Conservation (phyloP, 2,329 filamentous ascomycete species). For the Neocatenulostroma microsporum region DNA sequence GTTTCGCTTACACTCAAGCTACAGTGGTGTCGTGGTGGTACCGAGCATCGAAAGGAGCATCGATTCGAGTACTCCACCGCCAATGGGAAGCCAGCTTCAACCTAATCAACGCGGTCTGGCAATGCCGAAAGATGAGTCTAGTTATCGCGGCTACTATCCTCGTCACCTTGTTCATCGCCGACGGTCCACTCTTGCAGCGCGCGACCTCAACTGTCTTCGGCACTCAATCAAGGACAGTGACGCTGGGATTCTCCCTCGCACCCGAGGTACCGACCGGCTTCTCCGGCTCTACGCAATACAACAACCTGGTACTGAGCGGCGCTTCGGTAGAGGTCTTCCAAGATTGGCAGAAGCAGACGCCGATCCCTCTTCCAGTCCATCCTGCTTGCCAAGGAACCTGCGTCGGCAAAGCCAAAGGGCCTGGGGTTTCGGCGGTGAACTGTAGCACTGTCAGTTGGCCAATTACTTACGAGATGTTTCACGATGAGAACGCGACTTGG, state of each 20-base stretch:
- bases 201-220: slow-evolving; percentile 5
- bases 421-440: neutral
- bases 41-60: slow-evolving; percentile 8
- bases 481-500: slow-evolving; percentile 5
- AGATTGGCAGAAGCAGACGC: slow-evolving; percentile 1
- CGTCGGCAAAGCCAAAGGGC: neutral
- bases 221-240: slow-evolving; percentile 4
- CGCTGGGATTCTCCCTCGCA: slow-evolving; percentile 7
- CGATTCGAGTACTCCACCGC: slow-evolving; percentile 7
- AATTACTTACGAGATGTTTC: neutral
- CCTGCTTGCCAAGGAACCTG: slow-evolving; percentile 4
- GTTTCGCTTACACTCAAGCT: slow-evolving; percentile 8
- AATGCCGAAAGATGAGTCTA: slow-evolving; percentile 5
- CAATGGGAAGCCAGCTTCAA: slow-evolving; percentile 9
- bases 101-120: slow-evolving; percentile 5
- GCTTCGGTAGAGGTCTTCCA: neutral
- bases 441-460: slow-evolving; percentile 1
- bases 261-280: slow-evolving; percentile 10
- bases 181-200: slow-evolving; percentile 11
- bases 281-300: slow-evolving; percentile 3
- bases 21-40: slow-evolving; percentile 11
- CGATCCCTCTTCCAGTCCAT: slow-evolving; percentile 1
- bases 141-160: slow-evolving; percentile 5
- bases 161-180: slow-evolving; percentile 4
- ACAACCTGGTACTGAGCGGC: neutral